Evolutionary conservation across 2,329 filamentous ascomycete genomes (phyloP).

Genomic region (Pseudogymnoascus sp.): DNA sequence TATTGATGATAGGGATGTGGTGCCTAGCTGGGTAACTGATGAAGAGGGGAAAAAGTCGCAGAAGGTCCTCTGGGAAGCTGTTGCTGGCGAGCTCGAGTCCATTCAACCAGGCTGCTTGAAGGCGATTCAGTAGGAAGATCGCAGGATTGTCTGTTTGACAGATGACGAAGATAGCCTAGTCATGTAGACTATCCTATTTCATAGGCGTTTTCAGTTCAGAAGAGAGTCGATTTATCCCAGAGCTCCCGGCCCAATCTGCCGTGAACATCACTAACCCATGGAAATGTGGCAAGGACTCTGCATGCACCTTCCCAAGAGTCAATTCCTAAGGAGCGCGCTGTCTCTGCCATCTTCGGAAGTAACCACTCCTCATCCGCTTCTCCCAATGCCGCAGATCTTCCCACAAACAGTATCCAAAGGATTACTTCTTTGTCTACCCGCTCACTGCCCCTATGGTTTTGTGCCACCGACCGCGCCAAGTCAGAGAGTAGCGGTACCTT

Average conservation of each 20-base stretch:
- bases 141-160: not conserved
- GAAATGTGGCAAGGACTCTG: slow-evolving; percentile 19
- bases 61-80: slow-evolving; percentile 25
- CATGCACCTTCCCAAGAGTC: slow-evolving; percentile 15
- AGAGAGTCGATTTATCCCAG: not conserved
- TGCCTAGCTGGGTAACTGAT: slow-evolving; percentile 17
- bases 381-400: slow-evolving; percentile 11
- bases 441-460: not conserved
- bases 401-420: slow-evolving; percentile 22
- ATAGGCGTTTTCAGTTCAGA: not conserved
- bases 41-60: slow-evolving; percentile 23
- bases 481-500: slow-evolving; percentile 15
- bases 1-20: slow-evolving; percentile 1
- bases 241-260: slow-evolving; percentile 12
- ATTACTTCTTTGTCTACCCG: slow-evolving; percentile 16
- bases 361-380: slow-evolving; percentile 13
- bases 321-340: slow-evolving; percentile 13
- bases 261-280: slow-evolving; percentile 23
- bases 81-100: slow-evolving; percentile 26
- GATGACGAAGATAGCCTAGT: not conserved
- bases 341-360: slow-evolving; percentile 10
- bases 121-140: slow-evolving; percentile 11
- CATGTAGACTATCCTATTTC: not conserved
- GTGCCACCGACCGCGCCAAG: slow-evolving; percentile 2
- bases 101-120: slow-evolving; percentile 26